phyloP scores from a whole-genome alignment of 192 early-diverging fungal genomes.

The Entomortierella lignicola region DNA sequence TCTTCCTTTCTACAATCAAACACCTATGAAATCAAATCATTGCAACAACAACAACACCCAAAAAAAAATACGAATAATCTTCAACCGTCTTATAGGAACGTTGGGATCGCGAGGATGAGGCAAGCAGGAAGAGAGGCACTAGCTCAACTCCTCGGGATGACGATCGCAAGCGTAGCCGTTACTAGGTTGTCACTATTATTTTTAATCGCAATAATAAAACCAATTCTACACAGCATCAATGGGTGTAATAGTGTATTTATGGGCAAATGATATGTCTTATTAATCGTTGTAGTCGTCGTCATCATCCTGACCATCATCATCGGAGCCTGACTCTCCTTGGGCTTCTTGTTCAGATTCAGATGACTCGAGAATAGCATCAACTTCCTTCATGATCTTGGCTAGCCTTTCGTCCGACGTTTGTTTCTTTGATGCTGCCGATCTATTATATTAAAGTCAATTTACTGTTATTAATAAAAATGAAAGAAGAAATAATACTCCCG shows the following conservation, averaged over 20 bases:
- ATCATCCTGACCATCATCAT: slow-evolving; percentile 4
- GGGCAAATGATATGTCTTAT: neutral
- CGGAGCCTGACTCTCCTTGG: slow-evolving; percentile 1
- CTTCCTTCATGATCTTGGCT: slow-evolving; percentile 33
- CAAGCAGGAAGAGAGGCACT: slow-evolving; percentile 39
- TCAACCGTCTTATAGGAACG: slow-evolving; percentile 29
- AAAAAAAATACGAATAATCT: neutral
- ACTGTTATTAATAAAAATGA: neutral
- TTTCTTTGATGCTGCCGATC: neutral
- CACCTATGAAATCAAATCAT: neutral
- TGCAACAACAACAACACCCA: neutral
- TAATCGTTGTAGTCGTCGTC: slow-evolving; percentile 7
- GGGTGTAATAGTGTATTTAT: neutral
- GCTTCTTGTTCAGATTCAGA: slow-evolving; percentile 12
- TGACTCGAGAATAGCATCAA: slow-evolving; percentile 39
- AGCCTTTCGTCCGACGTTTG: neutral
- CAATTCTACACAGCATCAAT: neutral
- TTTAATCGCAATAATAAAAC: neutral
- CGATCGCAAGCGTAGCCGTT: slow-evolving; percentile 45
- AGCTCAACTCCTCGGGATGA: slow-evolving; percentile 39
- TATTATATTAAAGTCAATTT: neutral
- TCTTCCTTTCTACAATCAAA: neutral
- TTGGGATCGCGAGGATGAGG: slow-evolving; percentile 51
- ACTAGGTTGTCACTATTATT: slow-evolving; percentile 5
- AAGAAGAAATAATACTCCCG: neutral